phyloP scores from a whole-genome alignment of 345 rosid species.

The Carallia brachiata region DNA sequence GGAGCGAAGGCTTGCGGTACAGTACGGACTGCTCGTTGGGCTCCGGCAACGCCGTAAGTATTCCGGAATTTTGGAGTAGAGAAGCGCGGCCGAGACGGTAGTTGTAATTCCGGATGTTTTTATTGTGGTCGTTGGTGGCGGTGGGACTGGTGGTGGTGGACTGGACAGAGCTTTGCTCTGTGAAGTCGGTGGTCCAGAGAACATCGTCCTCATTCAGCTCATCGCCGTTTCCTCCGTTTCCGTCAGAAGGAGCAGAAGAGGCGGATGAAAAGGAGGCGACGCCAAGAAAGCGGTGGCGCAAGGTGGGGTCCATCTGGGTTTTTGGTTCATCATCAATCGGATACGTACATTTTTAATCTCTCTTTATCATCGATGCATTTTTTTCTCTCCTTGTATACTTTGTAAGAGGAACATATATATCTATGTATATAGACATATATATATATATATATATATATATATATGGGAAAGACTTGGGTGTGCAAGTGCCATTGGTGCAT shows the following conservation, averaged over 20 bases:
- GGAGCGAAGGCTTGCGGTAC: slow-evolving; percentile 30
- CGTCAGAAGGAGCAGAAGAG: neutral
- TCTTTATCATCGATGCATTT: neutral
- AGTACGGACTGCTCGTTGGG: slow-evolving; percentile 21
- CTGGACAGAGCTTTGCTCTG: slow-evolving; percentile 11
- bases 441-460: no score
- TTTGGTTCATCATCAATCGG: neutral
- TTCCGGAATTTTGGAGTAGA: slow-evolving; percentile 27
- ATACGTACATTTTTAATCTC: neutral
- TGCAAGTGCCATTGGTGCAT: neutral
- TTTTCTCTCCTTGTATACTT: no score
- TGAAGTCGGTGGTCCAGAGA: slow-evolving; percentile 43
- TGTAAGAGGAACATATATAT: no score
- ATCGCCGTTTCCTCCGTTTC: slow-evolving; percentile 21
- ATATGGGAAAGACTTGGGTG: neutral
- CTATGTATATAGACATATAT: no score
- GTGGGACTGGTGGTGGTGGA: slow-evolving; percentile 3
- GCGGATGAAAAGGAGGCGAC: slow-evolving; percentile 23
- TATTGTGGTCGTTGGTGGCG: slow-evolving; percentile 1
- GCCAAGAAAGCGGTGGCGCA: slow-evolving; percentile 35
- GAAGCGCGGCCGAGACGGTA: slow-evolving; percentile 13
- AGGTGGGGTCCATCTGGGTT: slow-evolving; percentile 15
- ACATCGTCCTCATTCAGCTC: slow-evolving; percentile 58
- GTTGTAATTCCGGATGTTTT: slow-evolving; percentile 10
- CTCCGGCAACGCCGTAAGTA: slow-evolving; percentile 35